These are phyloP conservation scores for Bromus sterilis DNA, from an alignment of 176 grass and related monocot genomes.

Conservation along the genomic window DNA sequence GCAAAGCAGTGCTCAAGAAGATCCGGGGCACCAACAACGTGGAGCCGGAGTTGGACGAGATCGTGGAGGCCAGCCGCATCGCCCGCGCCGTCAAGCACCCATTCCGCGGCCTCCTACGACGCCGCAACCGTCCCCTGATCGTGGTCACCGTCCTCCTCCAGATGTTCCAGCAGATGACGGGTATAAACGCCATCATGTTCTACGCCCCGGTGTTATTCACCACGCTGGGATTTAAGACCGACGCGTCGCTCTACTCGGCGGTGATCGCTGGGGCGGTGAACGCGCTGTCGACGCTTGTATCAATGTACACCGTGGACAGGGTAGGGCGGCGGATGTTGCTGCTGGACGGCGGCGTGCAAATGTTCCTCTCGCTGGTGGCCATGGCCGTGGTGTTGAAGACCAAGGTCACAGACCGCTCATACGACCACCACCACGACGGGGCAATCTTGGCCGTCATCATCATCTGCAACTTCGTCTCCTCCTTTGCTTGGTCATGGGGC, in stretches of 20 bases:
- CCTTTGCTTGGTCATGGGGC: conserved; percentile 89
- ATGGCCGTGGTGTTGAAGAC: conserved; percentile 48
- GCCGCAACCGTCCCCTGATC: conserved; percentile 60
- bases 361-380: conserved; percentile 64
- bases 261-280: conserved; percentile 84
- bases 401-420: conserved; percentile 53
- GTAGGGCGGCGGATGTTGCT: conserved; percentile 55
- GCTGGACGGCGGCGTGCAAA: conserved; percentile 77
- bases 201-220: conserved; percentile 81
- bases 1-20: conserved; percentile 54
- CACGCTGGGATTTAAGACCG: conserved; percentile 70
- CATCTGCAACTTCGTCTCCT: conserved; percentile 67
- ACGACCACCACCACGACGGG: conserved; percentile 38
- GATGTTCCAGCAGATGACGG: conserved; percentile 83
- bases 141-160: conserved; percentile 70
- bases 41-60: conserved; percentile 73
- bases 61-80: conserved; percentile 59
- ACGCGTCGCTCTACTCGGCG: conserved; percentile 64
- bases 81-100: conserved; percentile 67
- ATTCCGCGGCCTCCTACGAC: conserved; percentile 64
- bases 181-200: conserved; percentile 96
- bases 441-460: conserved; percentile 54
- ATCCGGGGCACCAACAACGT: conserved; percentile 70
- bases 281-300: conserved; percentile 70
- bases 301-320: conserved; percentile 64